Base-by-base conservation (phyloP, 306 rosid genomes). In the Phaseolus lunatus region DNA sequence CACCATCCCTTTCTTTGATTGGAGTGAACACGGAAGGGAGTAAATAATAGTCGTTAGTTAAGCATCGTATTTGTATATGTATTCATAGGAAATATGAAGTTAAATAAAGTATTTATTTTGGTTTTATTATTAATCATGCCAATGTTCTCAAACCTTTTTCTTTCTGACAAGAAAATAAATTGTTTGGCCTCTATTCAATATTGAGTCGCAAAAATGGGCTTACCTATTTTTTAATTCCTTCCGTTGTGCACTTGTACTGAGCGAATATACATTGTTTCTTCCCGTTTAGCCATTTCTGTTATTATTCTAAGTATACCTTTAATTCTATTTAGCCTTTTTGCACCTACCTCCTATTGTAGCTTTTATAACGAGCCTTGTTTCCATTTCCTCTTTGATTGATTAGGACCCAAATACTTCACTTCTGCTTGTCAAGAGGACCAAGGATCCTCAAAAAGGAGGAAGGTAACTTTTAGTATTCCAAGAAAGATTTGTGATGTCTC, bases 391-490 rank as follows among this genome's bases (percentile, higher is more conserved):
- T 66, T 66, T 49, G 54, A 31, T 72, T 81, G 81, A 73, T 58
- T 65, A 85, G 89, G 85, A 77, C 58, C 76, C 48, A 73, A 72
- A 82, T 63, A 66, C 81, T 75, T 72, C 76, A 72, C 24, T 84
- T 58, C 82, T 82, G 63, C 76, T 59, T 73, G 84, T 84, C 73
- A 72, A 83, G 94, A 85, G 79, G 85, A 86, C 72, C 86, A 72
- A 74, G 81, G 81, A 50, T 83, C 80, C 47, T 23, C 79, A 65
- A 89, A 89, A 84, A 82, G 86, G 89, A 88, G 87, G 62, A 90
- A 88, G 96, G 97, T 94, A 81, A 54, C 67, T 48, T 63, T 56
- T 15, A 49, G 18, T 35, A n/a, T 65, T 19, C 52, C 5, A 26
- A 69, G 76, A 48, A 35, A 35, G 54, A 12, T 44, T 56, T 83